Evolutionary conservation across 345 rosid species (phyloP).

Genomic region (Populus alba): DNA sequence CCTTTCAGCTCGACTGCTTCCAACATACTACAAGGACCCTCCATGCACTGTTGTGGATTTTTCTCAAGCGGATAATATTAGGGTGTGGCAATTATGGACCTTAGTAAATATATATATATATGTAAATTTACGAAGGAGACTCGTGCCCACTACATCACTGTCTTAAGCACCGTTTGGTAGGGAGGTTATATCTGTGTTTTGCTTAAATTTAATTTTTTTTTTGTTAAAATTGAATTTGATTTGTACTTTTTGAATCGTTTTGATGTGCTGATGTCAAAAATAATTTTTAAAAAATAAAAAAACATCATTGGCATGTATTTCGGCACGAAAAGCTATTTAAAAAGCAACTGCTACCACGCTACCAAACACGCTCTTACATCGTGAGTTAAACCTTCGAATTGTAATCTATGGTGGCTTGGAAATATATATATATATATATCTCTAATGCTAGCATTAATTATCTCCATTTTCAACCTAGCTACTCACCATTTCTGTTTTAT

Average conservation of each 20-base stretch:
- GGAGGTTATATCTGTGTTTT: too few relatives aligned
- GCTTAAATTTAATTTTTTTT: too few relatives aligned
- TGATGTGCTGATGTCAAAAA: too few relatives aligned
- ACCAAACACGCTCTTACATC: too few relatives aligned
- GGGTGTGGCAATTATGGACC: background rate
- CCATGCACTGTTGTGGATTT: background rate
- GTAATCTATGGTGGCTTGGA: background rate
- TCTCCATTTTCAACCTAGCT: background rate
- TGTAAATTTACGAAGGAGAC: background rate
- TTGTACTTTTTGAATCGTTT: too few relatives aligned
- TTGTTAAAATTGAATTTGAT: too few relatives aligned
- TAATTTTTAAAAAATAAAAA: too few relatives aligned
- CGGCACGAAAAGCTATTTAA: too few relatives aligned
- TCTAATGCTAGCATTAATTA: background rate
- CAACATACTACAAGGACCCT: background rate
- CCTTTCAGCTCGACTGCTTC: background rate
- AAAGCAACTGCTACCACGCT: too few relatives aligned
- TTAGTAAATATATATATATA: background rate
- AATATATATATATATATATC: background rate
- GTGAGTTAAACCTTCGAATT: too few relatives aligned
- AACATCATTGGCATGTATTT: too few relatives aligned
- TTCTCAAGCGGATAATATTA: background rate
- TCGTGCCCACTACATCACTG: background rate
- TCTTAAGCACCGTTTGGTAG: too few relatives aligned
- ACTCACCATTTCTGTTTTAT: background rate